phyloP scores from a whole-genome alignment of 139 green algal species.

The Gonium pectorale region DNA sequence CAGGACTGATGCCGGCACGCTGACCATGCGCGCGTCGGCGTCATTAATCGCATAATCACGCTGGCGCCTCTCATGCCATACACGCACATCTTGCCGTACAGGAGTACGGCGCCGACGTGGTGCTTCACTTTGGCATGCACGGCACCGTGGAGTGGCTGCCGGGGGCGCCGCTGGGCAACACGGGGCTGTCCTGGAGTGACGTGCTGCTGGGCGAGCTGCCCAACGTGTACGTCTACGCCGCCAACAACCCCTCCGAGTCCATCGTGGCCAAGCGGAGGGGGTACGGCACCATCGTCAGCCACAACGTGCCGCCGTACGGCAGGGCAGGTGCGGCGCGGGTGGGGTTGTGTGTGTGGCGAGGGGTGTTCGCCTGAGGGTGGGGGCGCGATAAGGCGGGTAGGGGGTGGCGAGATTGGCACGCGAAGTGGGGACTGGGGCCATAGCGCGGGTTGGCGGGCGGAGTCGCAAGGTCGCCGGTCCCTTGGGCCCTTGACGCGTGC shows the following conservation, averaged over 20 bases:
- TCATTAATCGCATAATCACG: too few relatives aligned
- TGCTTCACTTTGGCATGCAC: conserved; percentile 99
- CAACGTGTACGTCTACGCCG: conserved; percentile 95
- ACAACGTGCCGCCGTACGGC: conserved; percentile 98
- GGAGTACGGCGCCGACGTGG: conserved; percentile 83
- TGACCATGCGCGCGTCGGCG: too few relatives aligned
- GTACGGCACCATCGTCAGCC: conserved; percentile 94
- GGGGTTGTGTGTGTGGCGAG: not conserved
- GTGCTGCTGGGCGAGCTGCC: conserved; percentile 87
- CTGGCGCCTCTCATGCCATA: too few relatives aligned
- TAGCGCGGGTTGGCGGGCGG: too few relatives aligned
- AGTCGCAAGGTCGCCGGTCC: too few relatives aligned
- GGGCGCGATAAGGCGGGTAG: not conserved
- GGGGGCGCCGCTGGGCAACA: conserved; percentile 83
- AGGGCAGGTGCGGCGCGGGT: conserved; percentile 51
- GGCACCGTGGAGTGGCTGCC: conserved; percentile 98
- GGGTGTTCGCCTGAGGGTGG: not conserved
- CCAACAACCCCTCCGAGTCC: conserved; percentile 93
- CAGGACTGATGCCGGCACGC: too few relatives aligned
- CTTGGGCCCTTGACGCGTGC: too few relatives aligned
- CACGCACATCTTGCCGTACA: conserved; percentile 21
- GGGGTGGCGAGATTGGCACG: not conserved
- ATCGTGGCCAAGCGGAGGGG: conserved; percentile 97
- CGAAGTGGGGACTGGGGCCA: too few relatives aligned
- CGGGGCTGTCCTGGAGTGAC: conserved; percentile 73